These are phyloP conservation scores for Apiotrichum porosum DNA, from an alignment of 1,284 basidiomycete species.

Conservation along the genomic window DNA sequence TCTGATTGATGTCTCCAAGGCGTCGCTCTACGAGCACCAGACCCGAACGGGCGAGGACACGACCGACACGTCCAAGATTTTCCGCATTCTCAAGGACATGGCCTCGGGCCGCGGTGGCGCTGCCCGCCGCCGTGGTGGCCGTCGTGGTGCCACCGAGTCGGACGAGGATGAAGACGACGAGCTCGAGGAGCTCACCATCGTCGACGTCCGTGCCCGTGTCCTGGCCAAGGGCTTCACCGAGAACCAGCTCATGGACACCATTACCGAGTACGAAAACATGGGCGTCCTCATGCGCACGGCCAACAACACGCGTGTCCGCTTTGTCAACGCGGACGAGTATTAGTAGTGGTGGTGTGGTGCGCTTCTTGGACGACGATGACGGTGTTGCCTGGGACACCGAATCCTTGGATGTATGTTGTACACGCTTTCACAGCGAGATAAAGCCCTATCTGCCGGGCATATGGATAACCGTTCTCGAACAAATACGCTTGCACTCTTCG, in stretches of 20 bases:
- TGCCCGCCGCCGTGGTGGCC: slow-evolving; percentile 42
- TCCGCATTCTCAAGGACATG: slow-evolving; percentile 85
- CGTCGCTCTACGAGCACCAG: slow-evolving; percentile 72
- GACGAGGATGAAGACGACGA: slow-evolving; percentile 61
- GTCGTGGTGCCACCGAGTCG: slow-evolving; percentile 50
- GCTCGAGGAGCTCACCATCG: slow-evolving; percentile 60
- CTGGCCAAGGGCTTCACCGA: slow-evolving; percentile 85
- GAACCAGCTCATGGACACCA: slow-evolving; percentile 76
- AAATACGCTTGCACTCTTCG: too few relatives aligned
- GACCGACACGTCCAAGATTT: slow-evolving; percentile 75
- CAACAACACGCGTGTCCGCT: slow-evolving; percentile 65
- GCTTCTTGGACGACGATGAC: too few relatives aligned
- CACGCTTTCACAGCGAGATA: too few relatives aligned
- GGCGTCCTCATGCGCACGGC: slow-evolving; percentile 70
- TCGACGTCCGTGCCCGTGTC: slow-evolving; percentile 77
- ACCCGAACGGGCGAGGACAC: slow-evolving; percentile 61
- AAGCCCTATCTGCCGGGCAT: too few relatives aligned
- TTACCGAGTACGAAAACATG: slow-evolving; percentile 74
- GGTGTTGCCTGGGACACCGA: too few relatives aligned
- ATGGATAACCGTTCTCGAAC: too few relatives aligned
- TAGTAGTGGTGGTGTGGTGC: too few relatives aligned
- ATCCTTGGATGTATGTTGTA: too few relatives aligned
- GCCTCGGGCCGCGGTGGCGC: slow-evolving; percentile 49
- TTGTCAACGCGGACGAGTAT: slow-evolving; percentile 42
- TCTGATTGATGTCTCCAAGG: slow-evolving; percentile 94